Evolutionary conservation across 2,329 filamentous ascomycete genomes (phyloP).

Genomic region (Orbilia blumenaviensis): DNA sequence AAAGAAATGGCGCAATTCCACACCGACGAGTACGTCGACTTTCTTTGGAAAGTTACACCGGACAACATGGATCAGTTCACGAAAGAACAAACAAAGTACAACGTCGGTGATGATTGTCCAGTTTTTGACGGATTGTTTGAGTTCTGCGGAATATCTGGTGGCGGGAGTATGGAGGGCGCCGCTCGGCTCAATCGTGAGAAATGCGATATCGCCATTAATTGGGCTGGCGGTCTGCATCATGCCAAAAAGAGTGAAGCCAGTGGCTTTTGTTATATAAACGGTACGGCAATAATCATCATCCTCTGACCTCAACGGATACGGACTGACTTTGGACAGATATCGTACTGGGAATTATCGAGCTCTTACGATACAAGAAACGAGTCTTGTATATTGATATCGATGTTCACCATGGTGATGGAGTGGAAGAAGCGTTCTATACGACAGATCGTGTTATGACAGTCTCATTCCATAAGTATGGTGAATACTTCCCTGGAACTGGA

Average conservation of each 20-base stretch:
- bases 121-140: conserved; percentile 77
- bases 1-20: conserved; percentile 79
- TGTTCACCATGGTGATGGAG: conserved; percentile 89
- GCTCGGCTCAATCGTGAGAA: conserved; percentile 74
- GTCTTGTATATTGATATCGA: conserved; percentile 96
- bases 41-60: conserved; percentile 74
- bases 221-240: conserved; percentile 95
- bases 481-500: conserved; percentile 93
- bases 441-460: conserved; percentile 90
- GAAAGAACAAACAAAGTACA: conserved; percentile 76
- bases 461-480: conserved; percentile 91
- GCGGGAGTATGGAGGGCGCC: conserved; percentile 75
- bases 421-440: conserved; percentile 89
- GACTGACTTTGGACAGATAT: conserved; percentile 72
- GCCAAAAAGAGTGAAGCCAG: conserved; percentile 93
- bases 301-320: conserved; percentile 65
- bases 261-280: conserved; percentile 98
- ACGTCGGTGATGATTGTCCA: conserved; percentile 72
- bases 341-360: conserved; percentile 87
- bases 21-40: conserved; percentile 77
- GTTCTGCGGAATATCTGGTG: conserved; percentile 75
- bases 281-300: conserved; percentile 63
- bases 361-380: conserved; percentile 80
- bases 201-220: conserved; percentile 91
- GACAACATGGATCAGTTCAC: conserved; percentile 76